phyloP scores from a whole-genome alignment of 1,284 basidiomycete genomes.

The Ganoderma lingzhi region DNA sequence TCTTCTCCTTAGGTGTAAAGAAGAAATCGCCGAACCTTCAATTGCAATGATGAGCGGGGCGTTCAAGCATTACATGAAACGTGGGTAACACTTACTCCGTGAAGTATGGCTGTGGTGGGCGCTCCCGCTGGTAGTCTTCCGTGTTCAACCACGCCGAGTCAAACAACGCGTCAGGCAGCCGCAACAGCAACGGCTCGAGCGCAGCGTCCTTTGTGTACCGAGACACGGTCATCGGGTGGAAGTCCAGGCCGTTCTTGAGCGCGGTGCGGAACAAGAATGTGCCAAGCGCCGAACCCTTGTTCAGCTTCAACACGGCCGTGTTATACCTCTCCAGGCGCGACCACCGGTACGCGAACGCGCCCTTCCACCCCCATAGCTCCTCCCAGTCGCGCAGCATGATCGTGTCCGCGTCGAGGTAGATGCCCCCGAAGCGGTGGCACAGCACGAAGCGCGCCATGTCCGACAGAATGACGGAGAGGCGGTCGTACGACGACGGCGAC shows the following conservation, averaged over 20 bases:
- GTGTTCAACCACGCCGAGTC: slow-evolving; percentile 77
- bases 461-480: slow-evolving; percentile 70
- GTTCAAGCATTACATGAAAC: not conserved
- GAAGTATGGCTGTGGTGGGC: slow-evolving; percentile 75
- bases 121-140: slow-evolving; percentile 70
- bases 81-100: slow-evolving; percentile 52
- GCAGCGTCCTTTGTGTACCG: slow-evolving; percentile 70
- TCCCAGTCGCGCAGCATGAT: slow-evolving; percentile 78
- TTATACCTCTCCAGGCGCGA: slow-evolving; percentile 72
- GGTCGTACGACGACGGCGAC: slow-evolving; percentile 57
- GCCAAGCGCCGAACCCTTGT: slow-evolving; percentile 68
- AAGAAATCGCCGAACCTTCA: slow-evolving; percentile 68
- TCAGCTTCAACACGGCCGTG: slow-evolving; percentile 74
- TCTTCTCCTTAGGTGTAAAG: slow-evolving; percentile 59
- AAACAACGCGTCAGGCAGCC: slow-evolving; percentile 72
- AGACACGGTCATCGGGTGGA: slow-evolving; percentile 76
- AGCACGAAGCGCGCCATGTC: slow-evolving; percentile 78
- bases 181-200: slow-evolving; percentile 63
- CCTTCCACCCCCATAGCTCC: slow-evolving; percentile 75
- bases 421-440: slow-evolving; percentile 73
- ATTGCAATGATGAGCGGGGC: slow-evolving; percentile 17
- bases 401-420: slow-evolving; percentile 77
- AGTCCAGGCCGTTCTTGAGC: slow-evolving; percentile 72
- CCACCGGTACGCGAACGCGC: slow-evolving; percentile 78
- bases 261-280: slow-evolving; percentile 75